These are phyloP conservation scores for Trichosanthes truncata DNA, from an alignment of 306 rosid genomes.

Conservation along the genomic window DNA sequence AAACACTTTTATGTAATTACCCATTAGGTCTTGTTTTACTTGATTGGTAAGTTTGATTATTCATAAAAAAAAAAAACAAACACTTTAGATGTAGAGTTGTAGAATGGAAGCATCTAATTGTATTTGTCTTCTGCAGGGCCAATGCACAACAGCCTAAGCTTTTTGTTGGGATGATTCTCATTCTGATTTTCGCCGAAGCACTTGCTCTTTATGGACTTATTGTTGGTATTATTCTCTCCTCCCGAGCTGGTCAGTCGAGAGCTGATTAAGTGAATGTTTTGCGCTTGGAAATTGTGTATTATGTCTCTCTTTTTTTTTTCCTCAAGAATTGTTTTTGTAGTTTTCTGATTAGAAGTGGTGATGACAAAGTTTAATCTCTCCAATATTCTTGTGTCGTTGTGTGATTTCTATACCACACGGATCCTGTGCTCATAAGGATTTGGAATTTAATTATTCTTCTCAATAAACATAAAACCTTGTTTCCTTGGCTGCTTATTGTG, in stretches of 20 bases:
- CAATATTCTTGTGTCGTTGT: background rate
- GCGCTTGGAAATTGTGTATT: background rate
- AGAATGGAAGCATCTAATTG: background rate
- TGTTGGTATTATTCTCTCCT: slow-evolving; percentile 53
- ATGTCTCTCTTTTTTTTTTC: background rate
- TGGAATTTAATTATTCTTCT: background rate
- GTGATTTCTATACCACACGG: slow-evolving; percentile 7
- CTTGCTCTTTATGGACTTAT: slow-evolving; percentile 53
- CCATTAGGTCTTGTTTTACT: too few species aligned
- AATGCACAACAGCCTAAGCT: slow-evolving; percentile 59
- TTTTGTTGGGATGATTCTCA: slow-evolving; percentile 56
- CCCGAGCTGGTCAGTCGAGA: slow-evolving; percentile 55
- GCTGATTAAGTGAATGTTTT: slow-evolving; percentile 29
- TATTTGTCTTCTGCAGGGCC: slow-evolving; percentile 25
- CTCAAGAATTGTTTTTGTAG: background rate
- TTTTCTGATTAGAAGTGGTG: background rate
- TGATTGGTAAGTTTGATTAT: too few species aligned
- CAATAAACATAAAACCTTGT: background rate
- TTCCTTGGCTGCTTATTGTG: background rate
- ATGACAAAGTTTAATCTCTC: background rate
- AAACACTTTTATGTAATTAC: background rate
- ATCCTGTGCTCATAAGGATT: slow-evolving; percentile 1
- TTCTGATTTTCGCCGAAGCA: slow-evolving; percentile 52
- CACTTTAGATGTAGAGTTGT: background rate
- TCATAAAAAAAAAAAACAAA: background rate